Percentiles rank a stretch among this genome's conserved stretches.
phyloP scores from a whole-genome alignment of 768 basidiomycete genomes.

The Pleurotus pulmonarius region DNA sequence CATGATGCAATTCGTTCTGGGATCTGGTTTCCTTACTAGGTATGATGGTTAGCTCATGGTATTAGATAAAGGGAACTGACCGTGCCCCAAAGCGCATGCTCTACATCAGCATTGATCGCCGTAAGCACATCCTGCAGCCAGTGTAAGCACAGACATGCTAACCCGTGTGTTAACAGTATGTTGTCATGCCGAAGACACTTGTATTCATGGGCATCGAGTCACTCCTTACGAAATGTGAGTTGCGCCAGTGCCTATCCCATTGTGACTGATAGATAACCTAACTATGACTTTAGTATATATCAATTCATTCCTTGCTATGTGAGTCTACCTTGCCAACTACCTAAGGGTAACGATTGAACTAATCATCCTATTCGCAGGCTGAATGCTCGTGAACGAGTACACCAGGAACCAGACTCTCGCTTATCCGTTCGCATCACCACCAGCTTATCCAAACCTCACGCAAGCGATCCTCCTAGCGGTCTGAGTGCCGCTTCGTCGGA shows the following conservation, averaged over 20 bases:
- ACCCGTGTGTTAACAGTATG: conserved; percentile 6
- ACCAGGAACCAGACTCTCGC: not conserved
- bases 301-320: conserved; percentile 29
- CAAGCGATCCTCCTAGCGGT: not conserved
- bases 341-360: not conserved
- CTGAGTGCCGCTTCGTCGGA: not conserved
- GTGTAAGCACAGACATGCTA: not conserved
- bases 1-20: conserved; percentile 11
- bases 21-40: conserved; percentile 14
- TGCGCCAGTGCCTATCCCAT: not conserved
- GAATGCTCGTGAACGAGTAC: not conserved
- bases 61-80: not conserved
- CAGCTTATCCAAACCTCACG: not conserved
- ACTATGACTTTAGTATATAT: conserved; percentile 19
- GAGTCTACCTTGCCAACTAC: not conserved
- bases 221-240: conserved; percentile 17
- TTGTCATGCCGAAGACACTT: conserved; percentile 13
- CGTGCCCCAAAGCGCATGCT: conserved; percentile 10
- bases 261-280: not conserved
- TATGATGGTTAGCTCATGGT: not conserved
- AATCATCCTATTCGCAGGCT: not conserved
- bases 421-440: not conserved
- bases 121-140: not conserved
- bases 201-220: conserved; percentile 17
- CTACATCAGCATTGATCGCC: conserved; percentile 8